These are phyloP conservation scores for Linnemannia schmuckeri DNA, from an alignment of 192 early-diverging fungal species.

Conservation along the genomic window DNA sequence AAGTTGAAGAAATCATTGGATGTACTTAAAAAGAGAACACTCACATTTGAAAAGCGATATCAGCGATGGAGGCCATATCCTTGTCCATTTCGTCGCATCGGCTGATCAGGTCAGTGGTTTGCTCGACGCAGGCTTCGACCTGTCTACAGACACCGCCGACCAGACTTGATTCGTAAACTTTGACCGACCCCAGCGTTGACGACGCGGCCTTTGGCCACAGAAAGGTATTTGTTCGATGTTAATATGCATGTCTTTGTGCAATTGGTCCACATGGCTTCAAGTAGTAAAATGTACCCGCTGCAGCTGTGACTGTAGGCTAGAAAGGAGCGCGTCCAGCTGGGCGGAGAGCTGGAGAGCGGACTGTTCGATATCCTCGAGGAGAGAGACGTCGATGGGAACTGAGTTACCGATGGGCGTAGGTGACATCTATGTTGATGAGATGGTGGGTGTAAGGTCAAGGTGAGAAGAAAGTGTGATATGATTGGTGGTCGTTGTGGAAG, in stretches of 20 bases:
- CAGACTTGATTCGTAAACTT: slow-evolving; percentile 40
- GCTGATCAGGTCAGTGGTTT: slow-evolving; percentile 45
- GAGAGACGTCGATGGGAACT: slow-evolving; percentile 46
- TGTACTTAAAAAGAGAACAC: not conserved
- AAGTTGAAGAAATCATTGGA: not conserved
- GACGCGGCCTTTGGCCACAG: slow-evolving; percentile 17
- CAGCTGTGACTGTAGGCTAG: slow-evolving; percentile 33
- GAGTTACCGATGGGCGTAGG: slow-evolving; percentile 42
- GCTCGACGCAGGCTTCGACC: slow-evolving; percentile 30
- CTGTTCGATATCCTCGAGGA: slow-evolving; percentile 49
- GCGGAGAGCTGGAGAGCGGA: slow-evolving; percentile 41
- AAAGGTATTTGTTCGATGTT: not conserved
- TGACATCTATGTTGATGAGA: not conserved
- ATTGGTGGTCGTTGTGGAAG: not conserved
- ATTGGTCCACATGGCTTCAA: not conserved
- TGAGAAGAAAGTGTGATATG: not conserved
- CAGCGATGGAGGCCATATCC: slow-evolving; percentile 41
- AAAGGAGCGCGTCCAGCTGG: slow-evolving; percentile 41
- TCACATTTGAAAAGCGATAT: slow-evolving; percentile 43
- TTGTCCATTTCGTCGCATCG: slow-evolving; percentile 56
- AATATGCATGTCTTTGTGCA: no score
- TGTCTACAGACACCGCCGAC: slow-evolving; percentile 46
- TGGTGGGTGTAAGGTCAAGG: not conserved
- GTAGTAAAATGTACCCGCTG: slow-evolving; percentile 1
- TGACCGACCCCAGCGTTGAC: slow-evolving; percentile 28